These are phyloP conservation scores for Clavaria fumosa DNA, from an alignment of 768 basidiomycete genomes.

Conservation along the genomic window DNA sequence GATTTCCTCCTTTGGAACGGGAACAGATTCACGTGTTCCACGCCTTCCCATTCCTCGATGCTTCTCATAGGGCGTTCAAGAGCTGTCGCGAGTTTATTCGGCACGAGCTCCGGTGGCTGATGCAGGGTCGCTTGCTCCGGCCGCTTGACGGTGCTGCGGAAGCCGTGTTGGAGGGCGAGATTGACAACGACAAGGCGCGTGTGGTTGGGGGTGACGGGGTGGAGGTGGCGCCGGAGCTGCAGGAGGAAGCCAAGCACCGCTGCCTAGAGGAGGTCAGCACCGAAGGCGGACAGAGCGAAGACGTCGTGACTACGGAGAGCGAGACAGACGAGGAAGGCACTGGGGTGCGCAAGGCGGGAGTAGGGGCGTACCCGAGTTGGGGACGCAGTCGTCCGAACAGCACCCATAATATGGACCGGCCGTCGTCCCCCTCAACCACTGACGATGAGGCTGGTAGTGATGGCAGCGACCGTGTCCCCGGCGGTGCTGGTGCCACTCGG, in stretches of 20 bases:
- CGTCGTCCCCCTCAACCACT: conserved; percentile 13
- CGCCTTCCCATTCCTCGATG: conserved; percentile 63
- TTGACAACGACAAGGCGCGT: conserved; percentile 46
- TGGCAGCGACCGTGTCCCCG: conserved; percentile 7
- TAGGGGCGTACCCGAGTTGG: conserved; percentile 44
- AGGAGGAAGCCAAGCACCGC: no score
- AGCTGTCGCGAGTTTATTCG: conserved; percentile 60
- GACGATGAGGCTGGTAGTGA: conserved; percentile 8
- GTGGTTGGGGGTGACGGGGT: conserved; percentile 66
- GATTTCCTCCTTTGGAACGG: no score
- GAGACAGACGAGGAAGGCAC: conserved; percentile 20
- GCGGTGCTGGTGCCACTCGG: not conserved
- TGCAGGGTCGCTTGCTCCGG: conserved; percentile 35
- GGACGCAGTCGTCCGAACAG: conserved; percentile 25
- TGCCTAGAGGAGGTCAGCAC: no score
- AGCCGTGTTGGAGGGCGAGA: conserved; percentile 50
- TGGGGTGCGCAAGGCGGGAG: conserved; percentile 13
- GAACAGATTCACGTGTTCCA: conserved; percentile 82
- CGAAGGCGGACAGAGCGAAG: conserved; percentile 10
- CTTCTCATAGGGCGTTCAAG: conserved; percentile 47
- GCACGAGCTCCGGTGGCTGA: conserved; percentile 35
- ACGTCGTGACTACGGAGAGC: conserved; percentile 14
- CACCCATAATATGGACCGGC: no score
- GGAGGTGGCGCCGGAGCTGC: conserved; percentile 29
- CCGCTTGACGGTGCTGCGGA: conserved; percentile 40